A percentile compares a stretch with the other conserved stretches of the same genome.
Evolutionary conservation across 192 early-diverging fungal species (phyloP).

Genomic region (Podochytrium sp.): DNA sequence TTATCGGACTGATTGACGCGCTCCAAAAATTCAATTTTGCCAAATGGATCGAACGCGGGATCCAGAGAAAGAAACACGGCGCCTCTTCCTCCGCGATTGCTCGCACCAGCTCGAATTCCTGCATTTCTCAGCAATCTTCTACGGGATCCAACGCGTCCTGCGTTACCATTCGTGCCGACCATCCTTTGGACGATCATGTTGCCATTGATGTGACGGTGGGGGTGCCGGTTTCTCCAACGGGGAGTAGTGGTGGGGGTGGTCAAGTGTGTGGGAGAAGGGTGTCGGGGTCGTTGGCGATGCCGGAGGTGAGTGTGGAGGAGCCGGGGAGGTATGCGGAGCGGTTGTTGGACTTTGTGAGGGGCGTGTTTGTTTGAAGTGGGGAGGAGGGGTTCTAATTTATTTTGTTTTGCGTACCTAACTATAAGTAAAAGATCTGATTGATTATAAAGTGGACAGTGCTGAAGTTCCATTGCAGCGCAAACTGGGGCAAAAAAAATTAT

Average conservation of each 20-base stretch:
- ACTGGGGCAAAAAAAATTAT: too few relatives aligned
- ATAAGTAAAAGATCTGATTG: not conserved
- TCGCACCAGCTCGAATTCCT: not conserved
- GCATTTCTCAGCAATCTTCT: not conserved
- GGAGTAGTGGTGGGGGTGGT: not conserved
- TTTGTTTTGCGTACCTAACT: not conserved
- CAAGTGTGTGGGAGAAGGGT: not conserved
- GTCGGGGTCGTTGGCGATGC: slow-evolving; percentile 13
- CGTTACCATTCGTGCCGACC: too few relatives aligned
- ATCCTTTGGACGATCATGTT: not conserved
- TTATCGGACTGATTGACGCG: slow-evolving; percentile 45
- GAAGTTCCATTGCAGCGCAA: not conserved
- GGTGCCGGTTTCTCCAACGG: not conserved
- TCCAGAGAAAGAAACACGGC: slow-evolving; percentile 33
- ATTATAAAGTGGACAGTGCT: not conserved
- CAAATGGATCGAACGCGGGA: slow-evolving; percentile 46
- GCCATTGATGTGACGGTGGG: not conserved
- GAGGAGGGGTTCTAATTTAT: not conserved
- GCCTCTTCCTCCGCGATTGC: not conserved
- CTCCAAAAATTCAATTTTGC: slow-evolving; percentile 49
- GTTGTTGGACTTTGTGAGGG: slow-evolving; percentile 36
- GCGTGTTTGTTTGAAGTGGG: slow-evolving; percentile 31
- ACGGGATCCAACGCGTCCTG: not conserved
- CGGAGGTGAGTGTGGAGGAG: slow-evolving; percentile 46
- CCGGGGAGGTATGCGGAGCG: slow-evolving; percentile 47